Percentiles rank a stretch among this genome's conserved stretches.
These are phyloP conservation scores for Candida morakotiae DNA, from an alignment of 805 yeast species.

Conservation along the genomic window DNA sequence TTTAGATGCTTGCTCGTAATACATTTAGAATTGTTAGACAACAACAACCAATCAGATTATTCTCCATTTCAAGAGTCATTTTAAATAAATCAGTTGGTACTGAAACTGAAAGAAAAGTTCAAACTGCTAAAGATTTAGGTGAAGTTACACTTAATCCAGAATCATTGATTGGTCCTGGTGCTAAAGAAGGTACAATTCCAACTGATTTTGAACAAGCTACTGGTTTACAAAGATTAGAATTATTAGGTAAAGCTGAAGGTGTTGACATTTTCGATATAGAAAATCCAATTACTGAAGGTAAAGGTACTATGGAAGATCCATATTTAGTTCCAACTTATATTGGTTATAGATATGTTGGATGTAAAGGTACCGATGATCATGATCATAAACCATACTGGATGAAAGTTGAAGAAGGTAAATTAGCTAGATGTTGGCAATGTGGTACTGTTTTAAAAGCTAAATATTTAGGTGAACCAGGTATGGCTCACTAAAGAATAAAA, in stretches of 20 bases:
- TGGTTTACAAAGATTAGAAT: slow-evolving; percentile 95
- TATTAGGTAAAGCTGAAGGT: slow-evolving; percentile 93
- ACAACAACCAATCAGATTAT: slow-evolving; percentile 26
- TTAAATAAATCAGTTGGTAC: slow-evolving; percentile 28
- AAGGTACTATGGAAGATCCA: slow-evolving; percentile 88
- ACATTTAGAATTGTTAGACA: slow-evolving; percentile 31
- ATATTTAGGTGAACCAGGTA: slow-evolving; percentile 77
- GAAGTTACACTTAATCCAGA: slow-evolving; percentile 69
- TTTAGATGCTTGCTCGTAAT: slow-evolving; percentile 29
- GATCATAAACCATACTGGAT: slow-evolving; percentile 91
- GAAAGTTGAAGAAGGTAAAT: slow-evolving; percentile 76
- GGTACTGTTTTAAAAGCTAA: slow-evolving; percentile 91
- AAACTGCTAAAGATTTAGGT: slow-evolving; percentile 63
- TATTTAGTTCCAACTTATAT: slow-evolving; percentile 85
- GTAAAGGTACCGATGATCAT: slow-evolving; percentile 94
- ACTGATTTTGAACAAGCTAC: slow-evolving; percentile 95
- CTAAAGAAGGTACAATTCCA: slow-evolving; percentile 79
- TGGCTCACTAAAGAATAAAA: slow-evolving; percentile 44
- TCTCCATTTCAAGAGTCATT: slow-evolving; percentile 30
- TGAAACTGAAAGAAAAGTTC: slow-evolving; percentile 46
- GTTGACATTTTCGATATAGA: slow-evolving; percentile 87
- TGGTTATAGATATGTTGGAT: slow-evolving; percentile 92
- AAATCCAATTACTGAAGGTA: slow-evolving; percentile 84
- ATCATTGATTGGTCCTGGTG: slow-evolving; percentile 88
- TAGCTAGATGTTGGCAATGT: slow-evolving; percentile 98